Conservation (phyloP, 129 eudicot species). For the Lactuca saligna region DNA sequence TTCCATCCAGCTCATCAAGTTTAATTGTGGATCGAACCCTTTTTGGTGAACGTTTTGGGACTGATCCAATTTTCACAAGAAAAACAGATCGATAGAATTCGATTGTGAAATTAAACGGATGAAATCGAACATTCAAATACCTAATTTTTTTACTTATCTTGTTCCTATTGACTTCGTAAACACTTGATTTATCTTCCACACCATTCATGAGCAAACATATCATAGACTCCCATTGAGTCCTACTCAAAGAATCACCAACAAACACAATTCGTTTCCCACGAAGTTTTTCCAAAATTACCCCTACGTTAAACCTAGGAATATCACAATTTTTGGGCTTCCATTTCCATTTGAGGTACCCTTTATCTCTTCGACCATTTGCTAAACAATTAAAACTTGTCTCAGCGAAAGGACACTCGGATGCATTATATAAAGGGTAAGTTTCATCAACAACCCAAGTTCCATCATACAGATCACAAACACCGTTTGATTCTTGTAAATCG, state of each 20-base stretch:
- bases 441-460: constrained; percentile 86
- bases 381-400: constrained; percentile 84
- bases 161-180: constrained; percentile 73
- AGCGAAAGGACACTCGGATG: constrained; percentile 81
- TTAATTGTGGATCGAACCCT: constrained; percentile 59
- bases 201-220: constrained; percentile 89
- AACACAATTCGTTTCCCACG: constrained; percentile 81
- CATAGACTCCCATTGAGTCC: constrained; percentile 97
- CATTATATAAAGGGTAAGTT: constrained; percentile 68
- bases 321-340: constrained; percentile 85
- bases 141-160: constrained; percentile 75
- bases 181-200: constrained; percentile 63
- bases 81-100: constrained; percentile 87
- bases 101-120: constrained; percentile 49
- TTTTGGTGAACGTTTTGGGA: constrained; percentile 68
- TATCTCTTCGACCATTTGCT: constrained; percentile 71
- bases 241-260: constrained; percentile 91
- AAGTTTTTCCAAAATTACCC: constrained; percentile 53
- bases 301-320: constrained; percentile 52
- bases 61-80: constrained; percentile 56
- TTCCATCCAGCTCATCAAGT: constrained; percentile 67
- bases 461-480: constrained; percentile 63
- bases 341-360: constrained; percentile 73
- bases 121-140: constrained; percentile 68
- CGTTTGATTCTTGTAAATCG: constrained; percentile 14